Percentiles rank a stretch among this genome's conserved stretches.
Evolutionary conservation across 768 basidiomycete species (phyloP).

Genomic region (Suillus ampliporus): DNA sequence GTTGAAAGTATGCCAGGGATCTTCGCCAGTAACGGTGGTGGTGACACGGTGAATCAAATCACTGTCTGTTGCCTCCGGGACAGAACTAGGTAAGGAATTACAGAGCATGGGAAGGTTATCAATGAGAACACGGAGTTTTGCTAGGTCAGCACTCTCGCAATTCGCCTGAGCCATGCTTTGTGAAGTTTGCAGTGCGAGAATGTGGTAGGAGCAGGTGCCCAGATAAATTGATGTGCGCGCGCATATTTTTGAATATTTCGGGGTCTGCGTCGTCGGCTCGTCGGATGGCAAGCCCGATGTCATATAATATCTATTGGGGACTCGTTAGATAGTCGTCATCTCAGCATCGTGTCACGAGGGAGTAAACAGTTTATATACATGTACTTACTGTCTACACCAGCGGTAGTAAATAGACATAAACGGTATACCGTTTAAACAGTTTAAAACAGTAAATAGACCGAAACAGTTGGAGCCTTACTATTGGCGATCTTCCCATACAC

Average conservation of each 20-base stretch:
- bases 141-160: not conserved
- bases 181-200: too few relatives aligned
- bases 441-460: not conserved
- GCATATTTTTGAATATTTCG: too few relatives aligned
- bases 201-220: too few relatives aligned
- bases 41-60: conserved; percentile 20
- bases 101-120: not conserved
- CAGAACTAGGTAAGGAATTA: conserved; percentile 11
- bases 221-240: too few relatives aligned
- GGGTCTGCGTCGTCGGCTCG: too few relatives aligned
- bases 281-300: too few relatives aligned
- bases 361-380: not conserved
- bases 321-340: not conserved
- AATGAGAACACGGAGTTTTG: not conserved
- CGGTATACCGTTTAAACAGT: not conserved
- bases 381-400: not conserved
- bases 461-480: not conserved
- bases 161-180: too few relatives aligned
- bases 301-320: too few relatives aligned
- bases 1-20: conserved; percentile 18
- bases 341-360: not conserved
- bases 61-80: conserved; percentile 9
- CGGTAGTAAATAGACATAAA: not conserved
- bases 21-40: conserved; percentile 11
- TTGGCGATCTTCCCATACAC: too few relatives aligned